Conservation (phyloP, 2,329 filamentous ascomycete species). For the Scortechinia acanthostroma region DNA sequence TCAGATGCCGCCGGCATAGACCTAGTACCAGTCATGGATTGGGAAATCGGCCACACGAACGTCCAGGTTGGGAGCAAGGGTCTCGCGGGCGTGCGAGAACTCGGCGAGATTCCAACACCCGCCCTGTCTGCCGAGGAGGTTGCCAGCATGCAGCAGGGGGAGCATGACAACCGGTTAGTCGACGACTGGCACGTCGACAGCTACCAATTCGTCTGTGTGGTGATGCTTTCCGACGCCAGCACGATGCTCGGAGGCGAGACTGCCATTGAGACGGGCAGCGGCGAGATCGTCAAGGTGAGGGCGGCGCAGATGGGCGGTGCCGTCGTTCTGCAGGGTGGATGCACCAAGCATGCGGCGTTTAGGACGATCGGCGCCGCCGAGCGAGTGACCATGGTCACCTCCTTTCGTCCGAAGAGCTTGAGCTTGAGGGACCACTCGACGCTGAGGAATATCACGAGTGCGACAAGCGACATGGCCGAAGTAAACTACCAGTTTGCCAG, state of each 20-base stretch:
- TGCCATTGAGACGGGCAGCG: no score
- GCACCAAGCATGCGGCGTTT: conserved; percentile 59
- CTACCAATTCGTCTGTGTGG: no score
- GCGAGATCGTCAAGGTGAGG: conserved; percentile 47
- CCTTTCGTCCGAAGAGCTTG: conserved; percentile 55
- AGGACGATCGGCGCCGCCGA: conserved; percentile 48
- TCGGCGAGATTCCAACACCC: no score
- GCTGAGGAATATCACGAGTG: no score
- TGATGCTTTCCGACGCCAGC: conserved; percentile 59
- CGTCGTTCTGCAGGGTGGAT: conserved; percentile 60
- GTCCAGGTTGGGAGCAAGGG: conserved; percentile 20
- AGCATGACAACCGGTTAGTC: no score
- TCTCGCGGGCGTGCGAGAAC: conserved; percentile 9
- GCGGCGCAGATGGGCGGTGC: conserved; percentile 49
- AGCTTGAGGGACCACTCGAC: no score
- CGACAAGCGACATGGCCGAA: no score
- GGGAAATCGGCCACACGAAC: conserved; percentile 52
- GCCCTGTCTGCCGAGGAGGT: no score
- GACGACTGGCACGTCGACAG: no score
- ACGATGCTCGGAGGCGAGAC: conserved; percentile 49
- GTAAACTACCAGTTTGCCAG: no score
- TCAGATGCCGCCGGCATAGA: conserved; percentile 48
- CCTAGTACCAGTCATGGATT: conserved; percentile 44
- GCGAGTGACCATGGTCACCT: conserved; percentile 60
- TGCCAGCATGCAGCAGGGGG: no score